Base-by-base conservation (phyloP, 495 filamentous ascomycete species). In the Hypoxylon lienhwacheense region DNA sequence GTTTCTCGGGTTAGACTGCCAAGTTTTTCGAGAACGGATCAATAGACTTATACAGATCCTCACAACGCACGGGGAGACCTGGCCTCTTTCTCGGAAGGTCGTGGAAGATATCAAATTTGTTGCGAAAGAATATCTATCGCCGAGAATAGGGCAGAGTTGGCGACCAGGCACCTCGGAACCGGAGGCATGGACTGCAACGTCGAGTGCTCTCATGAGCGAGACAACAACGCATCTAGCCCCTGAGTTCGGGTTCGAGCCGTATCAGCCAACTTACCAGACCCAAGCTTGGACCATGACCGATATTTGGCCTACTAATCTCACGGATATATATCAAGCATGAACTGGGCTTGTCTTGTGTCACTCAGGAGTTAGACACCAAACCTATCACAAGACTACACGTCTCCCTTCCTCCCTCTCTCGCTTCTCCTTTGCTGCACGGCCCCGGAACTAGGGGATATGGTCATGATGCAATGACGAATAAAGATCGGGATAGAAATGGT, bases 31-130 rank as follows among this genome's bases (percentile, higher is more conserved):
- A 31, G 84, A 85, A 59, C 77, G 77, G 15, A 81, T 88, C 12
- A 76, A 78, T 3, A 73, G 88, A 10, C 84, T 83, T 32, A 79
- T 87, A 22, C 85, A 85, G 22, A 82, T 81, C 0, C 79, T 91
- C 56, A 84, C 82, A 53, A 74, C 76, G 0, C 70, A 88, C 12
- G 80, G 77, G 7, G 76, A 79, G 22, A 81, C 80, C 4, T 91
- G 87, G 87, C 76, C 80, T 1, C 79, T 87, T 20, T 84, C 85
- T 1, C 73, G 74, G 19, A 73, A 72, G 15, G 81, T 85, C 32
- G 77, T 86, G 57, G 77, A 76, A 20, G 83, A 87, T 55, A 81
- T 88, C 39, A 75, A 76, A 41, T 64, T 66, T 10, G 77, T 82
- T 14, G 81, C 80, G n/a, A 71, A 77, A 25, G 77, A 78, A 43